Base-by-base conservation (phyloP, 2,329 filamentous ascomycete species). In the Penicillium janthinellum region DNA sequence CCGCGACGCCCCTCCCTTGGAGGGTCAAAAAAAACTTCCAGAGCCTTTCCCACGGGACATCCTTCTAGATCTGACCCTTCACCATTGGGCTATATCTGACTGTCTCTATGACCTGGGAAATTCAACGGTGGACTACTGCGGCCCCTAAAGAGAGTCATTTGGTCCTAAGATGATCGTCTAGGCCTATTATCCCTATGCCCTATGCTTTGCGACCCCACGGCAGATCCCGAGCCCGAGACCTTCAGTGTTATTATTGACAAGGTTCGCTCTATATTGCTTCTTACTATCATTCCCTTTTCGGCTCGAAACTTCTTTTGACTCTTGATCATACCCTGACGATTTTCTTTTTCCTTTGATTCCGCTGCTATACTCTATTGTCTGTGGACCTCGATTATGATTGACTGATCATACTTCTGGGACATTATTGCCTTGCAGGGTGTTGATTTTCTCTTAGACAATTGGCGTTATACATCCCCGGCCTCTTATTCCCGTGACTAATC, bases 401-500 rank as follows among this genome's bases (percentile, higher is more conserved):
- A 34, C 45, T 49, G 44, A n/a, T 31, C 44, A 34, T 49, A 34
- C 20, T 34, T n/a, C n/a, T 17, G 31, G 8, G 11, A 35, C 17
- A 35, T 35, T 49, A 49, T 49, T 49, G 8, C 22, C 6, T 47
- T 14, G 8, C 45, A 20, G 31, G 15, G 28, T 31, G 1, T 49
- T n/a, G 15, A 35, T 11, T 20, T 35, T 20, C 45, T 35, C 28
- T 35, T 28, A 34, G 8, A 49, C 45, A 49, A 34, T 49, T 35
- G 45, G 45, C 28, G 20, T 49, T 49, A 31, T 31, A 49, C 45
- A 28, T 49, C 45, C 45, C 45, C 45, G 37, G 42, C 17, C n/a
- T 34, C n/a, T 35, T 34, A 44, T 49, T 49, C 55, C 53, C 60
- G 64, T 64, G 66, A 65, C 66, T 60, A 68, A 68, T 68, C 66